Percentiles rank a stretch among this genome's conserved stretches.
phyloP scores from a whole-genome alignment of 352 stramenopile genomes.

The Phytopythium cucurbitacearum region DNA sequence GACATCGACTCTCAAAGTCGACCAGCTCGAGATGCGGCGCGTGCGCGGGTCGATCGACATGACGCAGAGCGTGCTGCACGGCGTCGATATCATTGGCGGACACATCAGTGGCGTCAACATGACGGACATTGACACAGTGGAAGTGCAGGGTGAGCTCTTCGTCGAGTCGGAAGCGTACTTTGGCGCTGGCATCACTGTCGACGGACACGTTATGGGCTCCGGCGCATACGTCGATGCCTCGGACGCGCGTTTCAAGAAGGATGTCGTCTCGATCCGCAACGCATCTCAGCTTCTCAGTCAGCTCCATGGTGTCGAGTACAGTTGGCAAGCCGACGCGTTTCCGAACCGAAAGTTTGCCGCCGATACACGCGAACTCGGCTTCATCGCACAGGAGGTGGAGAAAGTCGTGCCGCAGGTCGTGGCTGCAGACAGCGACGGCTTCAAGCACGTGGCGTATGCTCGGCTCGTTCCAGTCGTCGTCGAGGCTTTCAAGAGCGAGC shows the following conservation, averaged over 20 bases:
- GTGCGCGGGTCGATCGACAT: conserved; percentile 76
- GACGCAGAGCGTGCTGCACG: conserved; percentile 57
- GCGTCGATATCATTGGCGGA: conserved; percentile 69
- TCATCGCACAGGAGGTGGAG: conserved; percentile 88
- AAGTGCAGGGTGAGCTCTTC: conserved; percentile 79
- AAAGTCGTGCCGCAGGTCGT: conserved; percentile 80
- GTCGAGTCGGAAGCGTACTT: conserved; percentile 83
- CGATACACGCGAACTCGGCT: conserved; percentile 60
- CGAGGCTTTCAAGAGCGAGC: conserved; percentile 65
- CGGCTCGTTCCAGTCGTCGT: conserved; percentile 74
- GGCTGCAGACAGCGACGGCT: conserved; percentile 52
- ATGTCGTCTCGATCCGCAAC: conserved; percentile 47
- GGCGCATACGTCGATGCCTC: conserved; percentile 90
- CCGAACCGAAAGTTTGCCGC: conserved; percentile 33
- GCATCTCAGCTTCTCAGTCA: conserved; percentile 37
- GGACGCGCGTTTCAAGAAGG: conserved; percentile 82
- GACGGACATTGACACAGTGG: conserved; percentile 59
- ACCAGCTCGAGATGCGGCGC: conserved; percentile 42
- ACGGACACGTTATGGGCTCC: conserved; percentile 87
- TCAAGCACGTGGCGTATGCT: conserved; percentile 88
- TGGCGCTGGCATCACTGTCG: conserved; percentile 77
- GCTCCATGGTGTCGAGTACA: conserved; percentile 71
- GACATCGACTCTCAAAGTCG: conserved; percentile 26
- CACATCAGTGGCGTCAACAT: conserved; percentile 80
- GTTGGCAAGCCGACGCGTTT: conserved; percentile 39